Base-by-base conservation (phyloP, 306 rosid genomes). In the Parietaria judaica region DNA sequence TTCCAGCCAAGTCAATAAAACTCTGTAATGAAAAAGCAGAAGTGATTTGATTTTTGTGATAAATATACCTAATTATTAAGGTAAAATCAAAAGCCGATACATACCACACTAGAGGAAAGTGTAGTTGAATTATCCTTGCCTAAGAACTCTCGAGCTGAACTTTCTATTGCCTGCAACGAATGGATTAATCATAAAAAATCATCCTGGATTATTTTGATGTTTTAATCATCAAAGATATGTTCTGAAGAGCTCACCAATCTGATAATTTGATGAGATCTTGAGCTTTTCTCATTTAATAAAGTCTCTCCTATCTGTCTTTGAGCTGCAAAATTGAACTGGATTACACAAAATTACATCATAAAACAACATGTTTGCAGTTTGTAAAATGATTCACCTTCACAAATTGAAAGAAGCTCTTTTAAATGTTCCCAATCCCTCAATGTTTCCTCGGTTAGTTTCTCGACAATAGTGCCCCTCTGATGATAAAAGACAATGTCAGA, bases 221-320 rank as follows among this genome's bases (percentile, higher is more conserved):
- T 50, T 35, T 41, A 56, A 45, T 37, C 35, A 54, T 36, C 60
- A 34, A 61, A 60, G 54, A 48, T 48, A 52, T 51, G 49, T 31
- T 70, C 43, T 7, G 14, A 55, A 63, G 51, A 51, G 57, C 83
- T 3, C 41, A 94, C 99, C 95, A 94, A 65, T 84, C 81, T 82
- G 49, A 94, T 94, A 74, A 94, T 88, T 81, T 94, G 97, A 70
- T 94, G 99, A 76, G 99, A 94, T 79, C 99, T 82, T 50, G 99
- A 94, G 77, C 99, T 94, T 79, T 75, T 94, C 45, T 94, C 99
- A 54, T 94, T 94, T 71, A 94, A 78, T 58, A 60, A 74, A 54
- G 99, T 94, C 84, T 88, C 99, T 74, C 99, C 99, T 53, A 94
- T 90, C 78, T 80, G 94, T 73, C 99, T 84, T 77, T 94, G 99